Evolutionary conservation across 2,329 filamentous ascomycete genomes (phyloP), one percentile per base, ranked within the genome.

Genomic region (Ophiostoma montium): DNA sequence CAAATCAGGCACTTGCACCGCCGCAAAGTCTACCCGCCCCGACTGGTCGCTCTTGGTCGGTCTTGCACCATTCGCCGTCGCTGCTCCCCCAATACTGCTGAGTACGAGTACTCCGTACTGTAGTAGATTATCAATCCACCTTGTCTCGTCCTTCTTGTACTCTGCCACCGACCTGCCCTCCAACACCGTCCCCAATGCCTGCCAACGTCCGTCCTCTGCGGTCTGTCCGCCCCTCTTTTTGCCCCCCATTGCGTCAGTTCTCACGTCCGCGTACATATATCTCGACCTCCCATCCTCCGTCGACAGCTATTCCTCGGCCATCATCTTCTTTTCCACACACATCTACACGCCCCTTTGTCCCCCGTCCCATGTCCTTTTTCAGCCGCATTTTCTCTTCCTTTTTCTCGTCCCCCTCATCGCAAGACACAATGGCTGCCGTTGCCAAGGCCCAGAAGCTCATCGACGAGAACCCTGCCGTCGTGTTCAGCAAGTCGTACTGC

Each of bases 401-500:
- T 8, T 27, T 8, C 3, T 35, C 43, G 18, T n/a, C 43, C 74
- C 15, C 39, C 65, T 72, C 83, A 58, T 27, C 42, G 18, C 35
- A 19, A 49, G 72, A 76, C 68, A 76, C 70, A 60, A 94, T 94
- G 85, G 81, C 86, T 62, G 78, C 84, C 63, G 85, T 86, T 62
- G 86, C 85, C 70, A 94, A 94, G 69, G 86, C 85, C 54, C 80
- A 95, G 67, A 67, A 72, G 61, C 81, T 95, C 70, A 95, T 96
- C 66, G 79, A 92, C 67, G 81, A 89, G 62, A 92, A 95, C 70
- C 70, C 79, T 60, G 88, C 95, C 66, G 82, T 92, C 60, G 86
- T 98, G 64, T 98, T 98, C 76, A 89, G 84, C 69, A 98, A 98
- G 74, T 86, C 83, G 15, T 95, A 87, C 72, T 98, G 92, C 77